Conservation (phyloP, 768 basidiomycete genomes). For the Dentipellis sp. region DNA sequence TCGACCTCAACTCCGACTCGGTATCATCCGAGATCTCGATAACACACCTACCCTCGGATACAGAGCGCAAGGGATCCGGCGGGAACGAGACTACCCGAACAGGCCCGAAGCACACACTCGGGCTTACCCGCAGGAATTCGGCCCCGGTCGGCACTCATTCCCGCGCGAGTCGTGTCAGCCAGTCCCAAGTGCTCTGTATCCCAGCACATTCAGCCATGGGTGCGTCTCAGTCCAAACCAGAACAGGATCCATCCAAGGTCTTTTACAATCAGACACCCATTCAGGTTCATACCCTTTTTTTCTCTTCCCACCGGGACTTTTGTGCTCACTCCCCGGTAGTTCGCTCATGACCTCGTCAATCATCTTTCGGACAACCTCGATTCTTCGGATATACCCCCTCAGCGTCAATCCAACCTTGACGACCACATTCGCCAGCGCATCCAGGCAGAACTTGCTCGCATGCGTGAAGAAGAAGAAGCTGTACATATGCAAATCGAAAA, state of each 20-base stretch:
- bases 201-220: conserved; percentile 47
- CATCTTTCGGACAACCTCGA: conserved; percentile 60
- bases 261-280: conserved; percentile 31
- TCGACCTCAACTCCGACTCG: no score
- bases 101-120: no score
- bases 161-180: no score
- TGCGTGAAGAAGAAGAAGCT: conserved; percentile 60
- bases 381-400: conserved; percentile 48
- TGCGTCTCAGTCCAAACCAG: conserved; percentile 54
- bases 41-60: no score
- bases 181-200: no score
- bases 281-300: conserved; percentile 20
- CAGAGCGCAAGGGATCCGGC: no score
- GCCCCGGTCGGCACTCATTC: no score
- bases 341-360: conserved; percentile 78
- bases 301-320: not conserved
- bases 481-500: conserved; percentile 67
- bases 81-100: no score
- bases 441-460: conserved; percentile 50
- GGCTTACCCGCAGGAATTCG: no score
- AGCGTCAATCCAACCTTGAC: conserved; percentile 69
- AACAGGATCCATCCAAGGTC: conserved; percentile 35
- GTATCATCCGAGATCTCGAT: no score
- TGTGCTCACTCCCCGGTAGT: conserved; percentile 32
- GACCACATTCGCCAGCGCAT: conserved; percentile 66